Percentiles rank a stretch among this genome's conserved stretches.
phyloP scores from a whole-genome alignment of 73 alveolate species.

The Stentor roeselii region DNA sequence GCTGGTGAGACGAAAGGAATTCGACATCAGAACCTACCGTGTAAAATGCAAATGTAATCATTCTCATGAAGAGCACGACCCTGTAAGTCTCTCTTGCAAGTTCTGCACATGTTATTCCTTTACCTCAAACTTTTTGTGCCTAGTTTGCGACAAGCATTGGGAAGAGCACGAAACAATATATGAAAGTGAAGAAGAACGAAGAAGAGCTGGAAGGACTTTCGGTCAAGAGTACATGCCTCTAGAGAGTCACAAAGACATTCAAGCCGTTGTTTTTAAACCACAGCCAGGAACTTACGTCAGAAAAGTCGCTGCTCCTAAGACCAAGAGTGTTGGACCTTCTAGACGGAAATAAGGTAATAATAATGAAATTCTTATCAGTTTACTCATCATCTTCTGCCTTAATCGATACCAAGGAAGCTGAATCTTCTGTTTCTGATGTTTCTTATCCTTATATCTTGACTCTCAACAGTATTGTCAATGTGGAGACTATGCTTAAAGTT shows the following conservation, averaged over 20 bases:
- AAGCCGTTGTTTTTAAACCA: slow-evolving; percentile 61
- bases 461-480: background rate
- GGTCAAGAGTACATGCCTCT: slow-evolving; percentile 90
- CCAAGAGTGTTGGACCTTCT: background rate
- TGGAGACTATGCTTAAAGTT: background rate
- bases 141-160: slow-evolving; percentile 89
- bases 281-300: background rate
- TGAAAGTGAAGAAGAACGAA: slow-evolving; percentile 94
- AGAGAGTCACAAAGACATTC: slow-evolving; percentile 85
- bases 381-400: background rate
- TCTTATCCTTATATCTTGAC: background rate
- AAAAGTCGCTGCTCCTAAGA: background rate
- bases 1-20: slow-evolving; percentile 94
- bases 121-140: slow-evolving; percentile 91
- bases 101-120: slow-evolving; percentile 89
- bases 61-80: slow-evolving; percentile 92
- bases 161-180: slow-evolving; percentile 93
- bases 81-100: slow-evolving; percentile 81
- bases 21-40: slow-evolving; percentile 85
- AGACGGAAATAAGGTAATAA: too few relatives aligned
- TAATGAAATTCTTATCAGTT: background rate
- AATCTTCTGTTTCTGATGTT: background rate
- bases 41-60: slow-evolving; percentile 84
- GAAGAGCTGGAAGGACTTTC: slow-evolving; percentile 73
- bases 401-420: background rate